Conservation (phyloP, 192 early-diverging fungal genomes). For the Rhizophagus clarus region DNA sequence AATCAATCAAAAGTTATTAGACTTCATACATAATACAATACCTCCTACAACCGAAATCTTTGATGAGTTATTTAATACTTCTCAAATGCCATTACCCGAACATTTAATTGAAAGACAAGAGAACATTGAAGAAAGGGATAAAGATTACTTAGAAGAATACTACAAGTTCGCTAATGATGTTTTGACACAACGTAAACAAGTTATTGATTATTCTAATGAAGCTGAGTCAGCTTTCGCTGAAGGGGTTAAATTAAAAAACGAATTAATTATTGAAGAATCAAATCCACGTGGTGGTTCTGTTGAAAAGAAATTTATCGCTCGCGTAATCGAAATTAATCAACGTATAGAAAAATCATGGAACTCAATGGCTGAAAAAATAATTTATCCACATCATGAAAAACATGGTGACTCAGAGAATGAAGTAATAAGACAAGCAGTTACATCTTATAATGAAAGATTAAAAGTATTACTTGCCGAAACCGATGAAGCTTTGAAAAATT, state of each 20-base stretch:
- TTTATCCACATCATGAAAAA: conserved; percentile 16
- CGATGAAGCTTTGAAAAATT: conserved; percentile 23
- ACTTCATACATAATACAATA: conserved; percentile 40
- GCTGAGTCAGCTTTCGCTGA: neutral
- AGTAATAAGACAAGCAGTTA: neutral
- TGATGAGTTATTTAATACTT: conserved; percentile 45
- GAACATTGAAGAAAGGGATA: conserved; percentile 38
- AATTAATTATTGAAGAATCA: conserved; percentile 28
- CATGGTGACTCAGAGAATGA: conserved; percentile 28
- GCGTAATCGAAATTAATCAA: conserved; percentile 12
- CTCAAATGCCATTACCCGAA: conserved; percentile 36
- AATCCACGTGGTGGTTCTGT: conserved; percentile 29
- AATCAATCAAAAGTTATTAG: conserved; percentile 28
- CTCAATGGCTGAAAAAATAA: neutral
- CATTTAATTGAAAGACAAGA: conserved; percentile 41
- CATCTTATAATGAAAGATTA: conserved; percentile 6
- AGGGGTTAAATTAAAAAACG: neutral
- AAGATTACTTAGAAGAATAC: conserved; percentile 37
- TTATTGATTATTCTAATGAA: conserved; percentile 34
- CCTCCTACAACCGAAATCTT: conserved; percentile 38
- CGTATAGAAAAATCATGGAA: conserved; percentile 8
- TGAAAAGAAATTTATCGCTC: conserved; percentile 26
- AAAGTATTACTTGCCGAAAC: neutral
- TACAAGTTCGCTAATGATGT: conserved; percentile 41
- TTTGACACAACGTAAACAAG: conserved; percentile 38